phyloP scores from a whole-genome alignment of 768 basidiomycete species.

The Trametes meyenii region DNA sequence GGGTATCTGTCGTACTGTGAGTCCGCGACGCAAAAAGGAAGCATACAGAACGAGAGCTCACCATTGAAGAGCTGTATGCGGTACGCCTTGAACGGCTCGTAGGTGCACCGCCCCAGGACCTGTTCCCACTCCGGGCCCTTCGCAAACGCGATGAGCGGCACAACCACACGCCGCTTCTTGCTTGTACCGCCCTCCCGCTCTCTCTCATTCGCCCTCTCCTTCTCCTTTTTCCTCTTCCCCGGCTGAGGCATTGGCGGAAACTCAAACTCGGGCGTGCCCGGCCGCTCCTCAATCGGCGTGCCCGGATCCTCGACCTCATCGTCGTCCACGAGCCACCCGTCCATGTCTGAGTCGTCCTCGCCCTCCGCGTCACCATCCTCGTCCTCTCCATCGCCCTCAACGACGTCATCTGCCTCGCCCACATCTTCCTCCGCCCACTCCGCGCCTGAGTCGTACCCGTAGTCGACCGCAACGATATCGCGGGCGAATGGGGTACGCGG shows the following conservation, averaged over 20 bases:
- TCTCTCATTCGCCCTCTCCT: constrained; percentile 29
- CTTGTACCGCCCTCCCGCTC: constrained; percentile 27
- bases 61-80: constrained; percentile 86
- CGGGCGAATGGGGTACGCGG: constrained; percentile 82
- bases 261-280: constrained; percentile 34
- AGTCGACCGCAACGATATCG: constrained; percentile 81
- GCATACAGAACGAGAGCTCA: constrained; percentile 35
- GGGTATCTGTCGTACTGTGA: constrained; percentile 54
- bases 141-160: constrained; percentile 76
- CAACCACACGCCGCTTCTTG: constrained; percentile 78
- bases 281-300: constrained; percentile 44
- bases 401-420: constrained; percentile 76
- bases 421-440: constrained; percentile 93
- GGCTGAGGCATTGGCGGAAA: constrained; percentile 21
- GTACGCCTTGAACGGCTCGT: constrained; percentile 73
- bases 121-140: constrained; percentile 87
- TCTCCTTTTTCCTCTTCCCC: constrained; percentile 69
- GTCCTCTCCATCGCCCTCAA: constrained; percentile 59
- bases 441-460: constrained; percentile 90
- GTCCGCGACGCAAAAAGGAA: background rate
- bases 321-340: constrained; percentile 79
- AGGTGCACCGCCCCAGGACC: constrained; percentile 63
- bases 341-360: constrained; percentile 74
- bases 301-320: constrained; percentile 55
- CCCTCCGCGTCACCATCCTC: constrained; percentile 59